Evolutionary conservation across 345 rosid genomes (phyloP), one percentile per base, ranked within the genome.

Genomic region (Bruguiera parviflora): DNA sequence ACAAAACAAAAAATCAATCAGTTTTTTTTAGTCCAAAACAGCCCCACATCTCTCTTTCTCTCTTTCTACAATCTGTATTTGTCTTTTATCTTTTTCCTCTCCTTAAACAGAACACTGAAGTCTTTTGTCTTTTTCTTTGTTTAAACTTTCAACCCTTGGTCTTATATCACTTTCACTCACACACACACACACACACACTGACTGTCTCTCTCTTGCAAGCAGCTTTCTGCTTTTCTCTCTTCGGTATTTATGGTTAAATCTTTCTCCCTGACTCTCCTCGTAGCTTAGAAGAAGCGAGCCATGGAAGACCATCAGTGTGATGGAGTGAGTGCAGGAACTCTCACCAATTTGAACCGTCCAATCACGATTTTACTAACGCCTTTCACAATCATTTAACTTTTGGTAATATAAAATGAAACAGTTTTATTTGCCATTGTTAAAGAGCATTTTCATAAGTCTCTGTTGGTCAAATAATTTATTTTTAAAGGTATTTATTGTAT

Each of bases 21-120:
- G 18, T 61, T 53, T 47, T 52, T 71, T 64, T 2, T 56, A 24
- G 59, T 31, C 18, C 25, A 56, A 24, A 7, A 59, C 61, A 55
- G 6, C 0, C 70, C 13, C 64, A 8, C 2, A 1, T 55, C 71
- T 27, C 64, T 58, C 60, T 27, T 25, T 68, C 47, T 72, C 64
- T 68, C 65, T 62, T 53, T 58, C 65, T 65, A 18, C 66, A 22
- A 77, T 65, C 69, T 76, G 67, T 63, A 65, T 69, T 65, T 74
- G 78, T 79, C 79, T 74, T 67, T 69, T 66, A 73, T 75, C 67
- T 63, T 51, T 78, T 71, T 21, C 56, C 57, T 71, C 35, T 29
- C 57, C 58, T 69, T 58, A 56, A 66, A 64, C 79, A 64, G 35
- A 25, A 75, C 56, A 51, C 70, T 51, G 21, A 64, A 55, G 59